Conservation (phyloP, 768 basidiomycete species). For the Steccherinum ochraceum region DNA sequence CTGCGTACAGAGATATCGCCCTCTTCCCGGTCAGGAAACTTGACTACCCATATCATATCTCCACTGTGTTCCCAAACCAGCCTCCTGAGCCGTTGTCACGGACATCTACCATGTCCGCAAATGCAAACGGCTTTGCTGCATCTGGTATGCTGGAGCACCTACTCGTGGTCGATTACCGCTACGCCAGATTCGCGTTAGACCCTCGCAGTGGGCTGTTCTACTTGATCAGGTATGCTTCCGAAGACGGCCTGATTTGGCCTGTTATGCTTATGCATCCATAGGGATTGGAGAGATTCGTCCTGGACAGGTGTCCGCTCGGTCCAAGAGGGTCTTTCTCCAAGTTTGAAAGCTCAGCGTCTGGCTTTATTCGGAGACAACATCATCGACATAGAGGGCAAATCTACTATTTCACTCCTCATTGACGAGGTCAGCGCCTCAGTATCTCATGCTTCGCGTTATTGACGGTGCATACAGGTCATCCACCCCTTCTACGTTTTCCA, state of each 20-base stretch:
- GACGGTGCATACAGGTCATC: conserved; percentile 67
- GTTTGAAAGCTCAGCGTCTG: conserved; percentile 55
- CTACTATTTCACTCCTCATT: conserved; percentile 66
- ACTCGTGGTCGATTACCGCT: conserved; percentile 82
- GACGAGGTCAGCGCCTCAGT: conserved; percentile 63
- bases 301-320: conserved; percentile 63
- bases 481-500: conserved; percentile 99
- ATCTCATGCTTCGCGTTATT: no score
- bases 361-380: conserved; percentile 78
- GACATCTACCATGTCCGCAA: conserved; percentile 6
- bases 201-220: conserved; percentile 75
- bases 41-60: conserved; percentile 69
- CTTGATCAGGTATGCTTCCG: conserved; percentile 60
- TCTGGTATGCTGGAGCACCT: conserved; percentile 43
- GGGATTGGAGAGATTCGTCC: conserved; percentile 84
- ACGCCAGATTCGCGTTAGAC: conserved; percentile 86
- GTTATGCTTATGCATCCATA: conserved; percentile 28
- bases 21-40: conserved; percentile 66
- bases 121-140: conserved; percentile 26
- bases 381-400: conserved; percentile 88
- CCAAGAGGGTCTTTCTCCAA: conserved; percentile 54
- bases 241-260: neutral
- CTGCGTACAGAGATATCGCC: conserved; percentile 75
- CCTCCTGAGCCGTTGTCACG: conserved; percentile 12
- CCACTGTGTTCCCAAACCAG: conserved; percentile 63